Conservation (phyloP, 2,329 filamentous ascomycete species). For the Plenodomus biglobosus region DNA sequence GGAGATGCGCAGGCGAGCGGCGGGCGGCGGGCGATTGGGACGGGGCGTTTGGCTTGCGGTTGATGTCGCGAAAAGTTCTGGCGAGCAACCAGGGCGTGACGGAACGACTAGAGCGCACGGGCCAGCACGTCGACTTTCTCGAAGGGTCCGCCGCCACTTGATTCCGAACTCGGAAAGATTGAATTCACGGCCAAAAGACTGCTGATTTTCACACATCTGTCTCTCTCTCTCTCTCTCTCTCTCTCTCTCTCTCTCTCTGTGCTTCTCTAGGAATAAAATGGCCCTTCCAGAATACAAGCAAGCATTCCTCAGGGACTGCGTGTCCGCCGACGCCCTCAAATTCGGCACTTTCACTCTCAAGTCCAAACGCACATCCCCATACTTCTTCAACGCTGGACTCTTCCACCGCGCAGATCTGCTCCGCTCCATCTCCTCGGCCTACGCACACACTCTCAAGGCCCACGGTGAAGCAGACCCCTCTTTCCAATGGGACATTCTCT, state of each 20-base stretch:
- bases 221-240: no score
- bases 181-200: no score
- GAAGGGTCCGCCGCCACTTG: constrained; percentile 13
- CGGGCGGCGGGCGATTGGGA: constrained; percentile 14
- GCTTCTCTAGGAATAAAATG: constrained; percentile 18
- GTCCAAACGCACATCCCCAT: constrained; percentile 85
- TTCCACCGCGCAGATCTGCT: constrained; percentile 83
- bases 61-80: constrained; percentile 38
- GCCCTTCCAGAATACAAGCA: constrained; percentile 57
- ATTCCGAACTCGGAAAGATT: constrained; percentile 39
- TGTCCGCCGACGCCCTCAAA: constrained; percentile 69
- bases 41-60: constrained; percentile 18
- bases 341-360: constrained; percentile 89
- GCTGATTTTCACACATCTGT: no score
- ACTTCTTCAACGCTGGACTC: constrained; percentile 96
- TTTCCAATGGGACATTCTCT: constrained; percentile 79
- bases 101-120: constrained; percentile 22
- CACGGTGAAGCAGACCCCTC: constrained; percentile 46
- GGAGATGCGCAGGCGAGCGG: constrained; percentile 15
- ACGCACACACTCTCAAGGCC: constrained; percentile 64
- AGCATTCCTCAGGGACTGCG: constrained; percentile 69
- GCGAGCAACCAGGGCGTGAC: constrained; percentile 25
- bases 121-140: constrained; percentile 12
- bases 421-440: constrained; percentile 75
- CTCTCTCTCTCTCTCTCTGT: no score